Evolutionary conservation across 805 yeast species (phyloP), one percentile per base, ranked within the genome.

Genomic region (Candida boidinii): DNA sequence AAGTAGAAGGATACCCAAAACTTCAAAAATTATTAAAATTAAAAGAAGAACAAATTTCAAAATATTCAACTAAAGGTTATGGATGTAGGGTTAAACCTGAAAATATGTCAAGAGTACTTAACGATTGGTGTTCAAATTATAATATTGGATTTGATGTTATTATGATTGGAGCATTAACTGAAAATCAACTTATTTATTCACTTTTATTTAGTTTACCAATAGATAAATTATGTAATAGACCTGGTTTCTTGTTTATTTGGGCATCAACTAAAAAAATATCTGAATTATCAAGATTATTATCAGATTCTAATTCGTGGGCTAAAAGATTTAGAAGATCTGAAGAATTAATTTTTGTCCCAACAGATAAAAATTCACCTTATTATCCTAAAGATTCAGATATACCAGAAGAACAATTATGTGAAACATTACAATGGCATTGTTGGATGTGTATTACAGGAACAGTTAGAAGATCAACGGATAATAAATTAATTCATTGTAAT

Each of bases 391-490:
- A 71, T 25, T 67, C 68, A 7, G 42, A 45, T 15, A 49, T 56
- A 23, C 56, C 59, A 2, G 68, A 68, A 35, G 72, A 68, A 13
- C 63, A 64, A 22, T 51, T 83, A 17, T 66, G 83, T 35, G 76
- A 74, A 38, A 74, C 78, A 37, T 76, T 82, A 55, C 92, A 82
- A 57, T 88, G 96, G 95, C 96, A 90, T 58, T 88, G 96, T 48
- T 82, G 95, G 83, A 87, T 88, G 96, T 90, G 96, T 45, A 82
- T 88, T 33, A 88, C 95, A 3, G 96, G 96, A 3, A 88, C 96
- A 0, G 90, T 88, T 7, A 67, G 95, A 49, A 69, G 96, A 46
- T 74, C 94, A 2, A 75, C 78, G 0, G 96, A 88, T 57, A 71
- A 72, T 11, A 87, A 84, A 53, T 64, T 88, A 38, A 87, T 88